Evolutionary conservation across 73 alveolate species (phyloP).

Genomic region (Tetrahymena malaccensis): DNA sequence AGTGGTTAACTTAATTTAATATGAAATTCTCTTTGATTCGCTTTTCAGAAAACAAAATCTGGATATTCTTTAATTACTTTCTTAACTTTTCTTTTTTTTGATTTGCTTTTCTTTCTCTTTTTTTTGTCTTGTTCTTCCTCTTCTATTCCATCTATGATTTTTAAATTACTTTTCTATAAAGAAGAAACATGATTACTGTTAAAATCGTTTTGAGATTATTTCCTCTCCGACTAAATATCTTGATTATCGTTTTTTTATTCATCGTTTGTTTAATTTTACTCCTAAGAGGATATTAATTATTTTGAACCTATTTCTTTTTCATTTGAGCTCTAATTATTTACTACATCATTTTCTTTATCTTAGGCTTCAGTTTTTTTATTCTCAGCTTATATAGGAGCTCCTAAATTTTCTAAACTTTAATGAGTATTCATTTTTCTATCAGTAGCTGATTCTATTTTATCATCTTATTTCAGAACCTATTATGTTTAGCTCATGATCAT

Average conservation of each 20-base stretch:
- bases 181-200: neutral
- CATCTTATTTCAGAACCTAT: neutral
- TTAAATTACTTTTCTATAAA: neutral
- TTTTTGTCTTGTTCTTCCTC: neutral
- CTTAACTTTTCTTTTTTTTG: neutral
- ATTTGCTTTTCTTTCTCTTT: neutral
- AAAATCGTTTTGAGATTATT: neutral
- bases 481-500: neutral
- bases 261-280: no score
- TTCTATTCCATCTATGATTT: neutral
- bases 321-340: neutral
- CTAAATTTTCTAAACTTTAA: neutral
- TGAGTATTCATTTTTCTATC: neutral
- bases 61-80: neutral
- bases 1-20: neutral
- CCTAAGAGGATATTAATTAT: neutral
- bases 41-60: neutral
- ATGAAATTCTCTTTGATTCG: neutral
- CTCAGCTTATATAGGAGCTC: neutral
- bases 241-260: neutral
- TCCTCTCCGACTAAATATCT: neutral
- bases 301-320: neutral
- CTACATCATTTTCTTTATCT: neutral
- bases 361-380: neutral
- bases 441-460: neutral